Base-by-base conservation (phyloP, 352 stramenopile genomes). In the Peronospora belbahrii region DNA sequence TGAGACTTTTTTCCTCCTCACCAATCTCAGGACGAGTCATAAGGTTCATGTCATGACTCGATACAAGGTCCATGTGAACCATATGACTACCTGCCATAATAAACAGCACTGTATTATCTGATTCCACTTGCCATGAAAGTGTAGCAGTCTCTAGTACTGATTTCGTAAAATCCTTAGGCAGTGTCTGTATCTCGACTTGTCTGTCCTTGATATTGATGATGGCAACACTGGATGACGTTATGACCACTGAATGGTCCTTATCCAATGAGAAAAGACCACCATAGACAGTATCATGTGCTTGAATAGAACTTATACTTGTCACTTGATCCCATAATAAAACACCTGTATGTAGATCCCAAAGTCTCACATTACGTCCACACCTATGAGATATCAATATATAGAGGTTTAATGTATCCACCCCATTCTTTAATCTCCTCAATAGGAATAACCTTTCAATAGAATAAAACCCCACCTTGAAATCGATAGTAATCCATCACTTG, bases 311-410 rank as follows among this genome's bases (percentile, higher is more conserved):
- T 0, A 46, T n/a, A 36, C 56, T 67, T 6, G 58, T 64, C 9
- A 75, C 48, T 37, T 72, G 69, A 43, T 92, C 74, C 80, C 80
- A 92, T 8, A 85, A 43, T 33, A 92, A 39, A n/a, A 66, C 57
- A 9, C 80, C 80, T 15, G 82, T 55, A 1, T 65, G 62, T 0
- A 62, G 33, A 37, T 92, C 77, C 80, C 80, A 92, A 43, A 89
- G 56, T 2, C 77, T 63, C 36, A 89, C 46, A 46, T 82, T 74
- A 47, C 65, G 78, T 24, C 63, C 73, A 44, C 51, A 28, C 20
- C 74, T 85, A 48, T 24, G 50, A n/a, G n/a, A n/a, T n/a, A n/a
- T 13, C 9, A 55, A 23, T 19, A 36, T 3, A n/a, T 2, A 13
- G 6, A 3, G 2, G 2, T 5, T 18, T 2, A 15, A 17, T 17